Percentiles rank a stretch among this genome's conserved stretches.
These are phyloP conservation scores for Podospora pseudoanserina DNA, from an alignment of 495 filamentous ascomycete species.

Conservation along the genomic window DNA sequence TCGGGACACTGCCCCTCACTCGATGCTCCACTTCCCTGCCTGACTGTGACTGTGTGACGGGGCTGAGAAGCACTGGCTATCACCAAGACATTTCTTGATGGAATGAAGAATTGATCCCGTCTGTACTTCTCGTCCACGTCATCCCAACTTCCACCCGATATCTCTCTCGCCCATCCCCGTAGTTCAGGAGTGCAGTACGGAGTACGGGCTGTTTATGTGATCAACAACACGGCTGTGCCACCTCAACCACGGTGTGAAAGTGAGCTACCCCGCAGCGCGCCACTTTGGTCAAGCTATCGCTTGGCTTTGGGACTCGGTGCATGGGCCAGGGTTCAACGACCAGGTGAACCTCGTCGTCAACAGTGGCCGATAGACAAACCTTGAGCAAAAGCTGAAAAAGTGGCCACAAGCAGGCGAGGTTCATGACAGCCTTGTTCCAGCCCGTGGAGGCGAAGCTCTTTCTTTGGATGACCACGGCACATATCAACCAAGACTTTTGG, in stretches of 20 bases:
- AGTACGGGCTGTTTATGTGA: background rate
- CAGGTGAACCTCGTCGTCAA: constrained; percentile 3
- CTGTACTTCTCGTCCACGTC: background rate
- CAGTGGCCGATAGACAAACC: background rate
- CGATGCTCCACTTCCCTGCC: constrained; percentile 10
- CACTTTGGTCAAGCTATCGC: constrained; percentile 8
- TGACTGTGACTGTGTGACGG: constrained; percentile 3
- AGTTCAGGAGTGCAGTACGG: too few relatives aligned
- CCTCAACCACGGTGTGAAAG: background rate
- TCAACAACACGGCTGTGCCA: constrained; percentile 5
- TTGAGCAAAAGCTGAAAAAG: constrained; percentile 1
- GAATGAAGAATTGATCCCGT: background rate
- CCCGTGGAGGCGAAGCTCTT: constrained; percentile 1
- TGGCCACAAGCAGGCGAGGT: constrained; percentile 6
- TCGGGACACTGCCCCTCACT: constrained; percentile 2
- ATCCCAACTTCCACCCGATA: background rate
- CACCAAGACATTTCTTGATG: background rate
- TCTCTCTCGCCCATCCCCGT: background rate
- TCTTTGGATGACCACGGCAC: background rate
- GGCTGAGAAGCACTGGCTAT: background rate
- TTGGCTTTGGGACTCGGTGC: background rate
- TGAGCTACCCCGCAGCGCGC: constrained; percentile 11
- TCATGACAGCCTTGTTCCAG: background rate
- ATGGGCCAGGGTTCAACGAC: background rate
- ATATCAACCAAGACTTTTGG: background rate